Base-by-base conservation (phyloP, 2,329 filamentous ascomycete genomes). In the Scortechinia acanthostroma region DNA sequence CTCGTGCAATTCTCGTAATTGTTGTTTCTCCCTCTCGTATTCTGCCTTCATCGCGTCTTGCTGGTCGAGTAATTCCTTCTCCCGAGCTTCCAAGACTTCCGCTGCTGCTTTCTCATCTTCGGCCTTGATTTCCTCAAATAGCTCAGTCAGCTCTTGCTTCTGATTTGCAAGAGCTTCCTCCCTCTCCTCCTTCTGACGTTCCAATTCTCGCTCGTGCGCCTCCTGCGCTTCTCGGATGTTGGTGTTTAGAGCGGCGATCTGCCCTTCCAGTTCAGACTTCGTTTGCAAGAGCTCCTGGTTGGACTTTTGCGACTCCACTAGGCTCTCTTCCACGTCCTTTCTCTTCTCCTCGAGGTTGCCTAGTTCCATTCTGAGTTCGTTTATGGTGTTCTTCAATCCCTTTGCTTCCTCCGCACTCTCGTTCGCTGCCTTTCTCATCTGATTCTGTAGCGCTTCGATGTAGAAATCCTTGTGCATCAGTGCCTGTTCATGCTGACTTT, bases 391-490 rank as follows among this genome's bases (percentile, higher is more conserved):
- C 51, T 62, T 66, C 42, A 69, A 51, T 33, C 56, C 62, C 5
- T 59, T 57, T 44, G 62, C 65, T 50, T 78, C 73, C 42, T 66
- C 64, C 1, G 69, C 69, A 48, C 70, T 70, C 47, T 74, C 70
- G 44, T 66, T 67, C 42, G 70, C 67, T 16, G 71, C 60, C 42
- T 65, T 68, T 40, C 67, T 64, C 53, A 76, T 64, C 51, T 73
- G 71, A 20, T 66, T 63, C 46, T 71, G 71, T 49, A 77, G 52
- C 14, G 67, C 63, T 49, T 70, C 66, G 45, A 78, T 73, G 50
- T 77, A 71, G 44, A 63, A 68, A 42, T 77, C 72, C 52, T 76
- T 76, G 44, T 65, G 64, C 56, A 69, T 68, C 25, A 76, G 54
- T 22, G 65, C 66, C 48, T 75, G 69, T 43, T 72, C 65, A 48